Evolutionary conservation across 768 basidiomycete genomes (phyloP).

Genomic region (Pisolithus microcarpus): DNA sequence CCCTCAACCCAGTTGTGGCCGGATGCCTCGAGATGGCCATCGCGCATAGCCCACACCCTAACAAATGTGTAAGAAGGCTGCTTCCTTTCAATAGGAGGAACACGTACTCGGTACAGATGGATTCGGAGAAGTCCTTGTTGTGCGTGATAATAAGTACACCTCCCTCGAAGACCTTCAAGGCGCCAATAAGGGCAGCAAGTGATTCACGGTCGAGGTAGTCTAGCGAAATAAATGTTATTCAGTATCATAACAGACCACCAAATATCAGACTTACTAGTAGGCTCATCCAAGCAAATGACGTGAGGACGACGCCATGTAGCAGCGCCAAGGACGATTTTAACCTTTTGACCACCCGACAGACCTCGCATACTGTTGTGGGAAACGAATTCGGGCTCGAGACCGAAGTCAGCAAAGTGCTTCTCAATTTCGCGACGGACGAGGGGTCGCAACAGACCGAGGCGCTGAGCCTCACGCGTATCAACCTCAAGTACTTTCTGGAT

Average conservation of each 20-base stretch:
- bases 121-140: slow-evolving; percentile 99
- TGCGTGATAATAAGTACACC: slow-evolving; percentile 98
- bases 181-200: slow-evolving; percentile 96
- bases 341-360: slow-evolving; percentile 97
- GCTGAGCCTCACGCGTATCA: slow-evolving; percentile 95
- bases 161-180: slow-evolving; percentile 96
- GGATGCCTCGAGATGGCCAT: slow-evolving; percentile 92
- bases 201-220: slow-evolving; percentile 99
- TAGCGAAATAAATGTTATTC: slow-evolving; percentile 18
- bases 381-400: slow-evolving; percentile 98
- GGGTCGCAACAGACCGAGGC: slow-evolving; percentile 88
- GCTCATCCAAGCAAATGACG: slow-evolving; percentile 94
- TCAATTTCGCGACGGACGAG: slow-evolving; percentile 98
- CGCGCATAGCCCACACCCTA: slow-evolving; percentile 97
- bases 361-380: slow-evolving; percentile 99
- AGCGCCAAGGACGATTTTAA: slow-evolving; percentile 97
- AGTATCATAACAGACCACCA: background rate
- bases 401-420: slow-evolving; percentile 99
- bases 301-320: slow-evolving; percentile 99
- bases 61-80: background rate
- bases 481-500: slow-evolving; percentile 89
- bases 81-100: background rate
- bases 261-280: slow-evolving; percentile 58
- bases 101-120: slow-evolving; percentile 76
- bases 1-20: slow-evolving; percentile 99